phyloP scores from a whole-genome alignment of 768 basidiomycete species.

The Rhodotorula toruloides region DNA sequence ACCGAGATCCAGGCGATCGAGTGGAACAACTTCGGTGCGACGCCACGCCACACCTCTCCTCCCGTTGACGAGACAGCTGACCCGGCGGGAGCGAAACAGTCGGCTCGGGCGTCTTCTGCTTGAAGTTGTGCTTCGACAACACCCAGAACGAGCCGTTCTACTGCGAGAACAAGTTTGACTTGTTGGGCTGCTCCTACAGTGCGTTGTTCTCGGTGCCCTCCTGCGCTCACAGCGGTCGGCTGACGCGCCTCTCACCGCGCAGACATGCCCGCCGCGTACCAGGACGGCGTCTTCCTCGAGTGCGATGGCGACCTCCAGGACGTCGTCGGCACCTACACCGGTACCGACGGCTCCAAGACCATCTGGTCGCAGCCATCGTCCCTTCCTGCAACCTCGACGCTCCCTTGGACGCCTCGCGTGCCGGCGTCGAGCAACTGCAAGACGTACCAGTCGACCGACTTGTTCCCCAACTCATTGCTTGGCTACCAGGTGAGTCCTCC shows the following conservation, averaged over 20 bases:
- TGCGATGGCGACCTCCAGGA: slow-evolving; percentile 30
- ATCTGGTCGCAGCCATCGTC: slow-evolving; percentile 21
- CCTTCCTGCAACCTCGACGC: slow-evolving; percentile 8
- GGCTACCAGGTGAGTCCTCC: slow-evolving; percentile 9
- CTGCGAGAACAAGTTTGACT: slow-evolving; percentile 28
- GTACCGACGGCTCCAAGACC: slow-evolving; percentile 1
- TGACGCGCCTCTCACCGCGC: neutral
- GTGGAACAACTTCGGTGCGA: slow-evolving; percentile 32
- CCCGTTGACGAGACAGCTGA: slow-evolving; percentile 41
- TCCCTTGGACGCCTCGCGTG: slow-evolving; percentile 25
- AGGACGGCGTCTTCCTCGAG: slow-evolving; percentile 18
- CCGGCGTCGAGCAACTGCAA: slow-evolving; percentile 23
- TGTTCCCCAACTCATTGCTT: slow-evolving; percentile 8
- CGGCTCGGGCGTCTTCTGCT: slow-evolving; percentile 54
- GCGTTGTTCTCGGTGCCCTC: neutral
- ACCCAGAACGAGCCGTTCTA: neutral
- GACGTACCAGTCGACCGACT: slow-evolving; percentile 12
- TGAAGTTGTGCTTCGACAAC: slow-evolving; percentile 56
- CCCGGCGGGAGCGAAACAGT: slow-evolving; percentile 52
- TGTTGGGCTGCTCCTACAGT: slow-evolving; percentile 35
- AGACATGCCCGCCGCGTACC: slow-evolving; percentile 34
- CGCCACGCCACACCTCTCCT: neutral
- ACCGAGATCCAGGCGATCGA: slow-evolving; percentile 47
- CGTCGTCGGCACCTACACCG: slow-evolving; percentile 27
- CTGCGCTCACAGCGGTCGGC: too few species aligned